Percentiles rank a stretch among this genome's conserved stretches.
Evolutionary conservation across 2,329 filamentous ascomycete genomes (phyloP).

Genomic region (Fusarium chlamydosporum): DNA sequence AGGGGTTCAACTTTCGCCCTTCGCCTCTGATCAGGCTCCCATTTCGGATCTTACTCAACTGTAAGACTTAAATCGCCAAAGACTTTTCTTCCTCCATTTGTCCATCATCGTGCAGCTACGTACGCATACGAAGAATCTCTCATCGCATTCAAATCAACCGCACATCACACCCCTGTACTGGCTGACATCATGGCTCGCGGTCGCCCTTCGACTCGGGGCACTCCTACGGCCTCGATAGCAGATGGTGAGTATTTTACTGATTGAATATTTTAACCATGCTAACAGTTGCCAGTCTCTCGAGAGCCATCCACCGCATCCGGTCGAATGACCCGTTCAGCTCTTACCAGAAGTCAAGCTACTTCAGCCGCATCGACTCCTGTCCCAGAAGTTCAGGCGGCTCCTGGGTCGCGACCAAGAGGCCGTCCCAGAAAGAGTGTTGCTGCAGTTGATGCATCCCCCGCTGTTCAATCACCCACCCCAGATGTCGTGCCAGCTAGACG

Average conservation of each 20-base stretch:
- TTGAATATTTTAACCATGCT: background rate
- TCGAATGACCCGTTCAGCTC: slow-evolving; percentile 50
- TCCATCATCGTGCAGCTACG: background rate
- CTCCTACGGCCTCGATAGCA: slow-evolving; percentile 29
- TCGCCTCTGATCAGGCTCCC: slow-evolving; percentile 9
- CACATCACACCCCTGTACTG: background rate
- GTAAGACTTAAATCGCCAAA: slow-evolving; percentile 1
- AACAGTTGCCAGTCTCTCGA: slow-evolving; percentile 33
- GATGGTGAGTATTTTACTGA: slow-evolving; percentile 33
- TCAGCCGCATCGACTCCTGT: slow-evolving; percentile 16
- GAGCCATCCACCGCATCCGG: slow-evolving; percentile 36
- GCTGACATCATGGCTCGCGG: slow-evolving; percentile 51
- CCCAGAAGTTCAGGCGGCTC: slow-evolving; percentile 5
- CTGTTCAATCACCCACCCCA: slow-evolving; percentile 7
- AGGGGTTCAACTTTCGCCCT: slow-evolving; percentile 30
- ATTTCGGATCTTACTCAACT: background rate
- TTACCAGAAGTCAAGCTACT: slow-evolving; percentile 35
- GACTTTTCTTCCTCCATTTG: background rate
- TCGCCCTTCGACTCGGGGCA: slow-evolving; percentile 47
- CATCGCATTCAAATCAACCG: background rate
- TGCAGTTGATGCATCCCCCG: slow-evolving; percentile 20
- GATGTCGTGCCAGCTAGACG: slow-evolving; percentile 27
- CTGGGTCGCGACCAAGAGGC: slow-evolving; percentile 40
- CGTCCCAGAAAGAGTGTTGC: slow-evolving; percentile 45
- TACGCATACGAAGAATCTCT: background rate